Evolutionary conservation across 2,329 filamentous ascomycete species (phyloP), one percentile per base, ranked within the genome.

Genomic region (Chaetomiaceae sp.): DNA sequence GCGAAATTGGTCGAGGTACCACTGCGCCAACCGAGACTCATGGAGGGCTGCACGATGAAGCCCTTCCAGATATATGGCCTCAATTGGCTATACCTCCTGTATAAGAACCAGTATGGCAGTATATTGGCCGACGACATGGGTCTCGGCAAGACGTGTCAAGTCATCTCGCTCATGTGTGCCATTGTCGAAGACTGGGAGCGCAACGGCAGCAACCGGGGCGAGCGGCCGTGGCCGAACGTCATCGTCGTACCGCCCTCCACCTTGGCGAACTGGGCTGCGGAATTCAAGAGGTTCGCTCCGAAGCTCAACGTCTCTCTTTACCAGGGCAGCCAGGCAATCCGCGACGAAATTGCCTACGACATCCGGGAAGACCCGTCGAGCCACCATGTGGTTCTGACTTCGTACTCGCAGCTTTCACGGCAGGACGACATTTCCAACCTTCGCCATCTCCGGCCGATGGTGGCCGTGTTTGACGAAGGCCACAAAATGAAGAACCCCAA

Each of bases 111-210:
- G 23, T 79, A 95, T 45, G 92, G 89, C 40, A 92, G 90, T 56
- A 97, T 99, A 50, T 75, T 99, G 16, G 93, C 93, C 2, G 93
- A 99, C 65, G 93, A 99, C 65, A 99, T 99, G 93, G 93, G 88
- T 45, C 74, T 92, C 35, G 93, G 93, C 40, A 99, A 99, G 74
- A 99, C 93, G 0, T 96, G 90, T 61, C 92, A 99, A 63, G 89
- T 97, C 55, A 96, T 99, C 59, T 84, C 89, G 0, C 89, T 99
- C 62, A 77, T 99, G 40, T 87, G 89, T 14, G 85, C 96, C 61
- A 74, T 99, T 21, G 82, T 87, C 14, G 82, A 90, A 63, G 80
- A 80, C 25, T 81, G 75, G 53, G 63, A 73, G 30, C 62, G 63
- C 5, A 55, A 60, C 3, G 55, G 57, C 3, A 55, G 55, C 5